Percentiles rank a stretch among this genome's conserved stretches.
phyloP scores from a whole-genome alignment of 2,329 filamentous ascomycete genomes.

The Lojkania enalia region DNA sequence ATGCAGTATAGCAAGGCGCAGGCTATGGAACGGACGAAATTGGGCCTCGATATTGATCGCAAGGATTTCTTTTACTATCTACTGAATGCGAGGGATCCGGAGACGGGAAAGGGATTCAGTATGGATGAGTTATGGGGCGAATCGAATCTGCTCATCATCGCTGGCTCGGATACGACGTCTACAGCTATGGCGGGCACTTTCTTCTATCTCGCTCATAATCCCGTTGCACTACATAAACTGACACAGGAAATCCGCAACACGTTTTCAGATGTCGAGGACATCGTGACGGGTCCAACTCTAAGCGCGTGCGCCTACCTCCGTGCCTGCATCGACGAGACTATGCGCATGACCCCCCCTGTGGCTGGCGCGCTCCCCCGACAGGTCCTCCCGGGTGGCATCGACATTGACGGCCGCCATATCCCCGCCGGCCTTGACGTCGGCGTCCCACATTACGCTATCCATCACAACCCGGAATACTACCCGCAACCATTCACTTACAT shows the following conservation, averaged over 20 bases:
- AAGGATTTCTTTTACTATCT: constrained; percentile 56
- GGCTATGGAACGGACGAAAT: constrained; percentile 48
- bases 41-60: constrained; percentile 44
- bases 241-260: constrained; percentile 39
- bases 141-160: constrained; percentile 54
- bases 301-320: constrained; percentile 39
- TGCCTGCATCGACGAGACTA: constrained; percentile 47
- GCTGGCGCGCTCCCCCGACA: constrained; percentile 44
- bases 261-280: constrained; percentile 44
- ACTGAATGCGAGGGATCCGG: constrained; percentile 51
- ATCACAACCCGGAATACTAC: constrained; percentile 45
- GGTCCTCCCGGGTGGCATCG: constrained; percentile 43
- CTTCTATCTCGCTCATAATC: constrained; percentile 51
- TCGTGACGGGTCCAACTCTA: constrained; percentile 39
- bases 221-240: constrained; percentile 36
- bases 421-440: constrained; percentile 43
- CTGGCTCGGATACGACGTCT: constrained; percentile 52
- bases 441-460: constrained; percentile 44
- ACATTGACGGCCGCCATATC: constrained; percentile 41
- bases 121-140: constrained; percentile 55
- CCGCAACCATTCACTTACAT: constrained; percentile 43
- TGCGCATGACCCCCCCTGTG: constrained; percentile 47
- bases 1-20: constrained; percentile 51
- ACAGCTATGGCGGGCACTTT: constrained; percentile 48
- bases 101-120: constrained; percentile 50